These are phyloP conservation scores for Cruciata laevipes DNA, from an alignment of 257 asterid genomes.

Conservation along the genomic window DNA sequence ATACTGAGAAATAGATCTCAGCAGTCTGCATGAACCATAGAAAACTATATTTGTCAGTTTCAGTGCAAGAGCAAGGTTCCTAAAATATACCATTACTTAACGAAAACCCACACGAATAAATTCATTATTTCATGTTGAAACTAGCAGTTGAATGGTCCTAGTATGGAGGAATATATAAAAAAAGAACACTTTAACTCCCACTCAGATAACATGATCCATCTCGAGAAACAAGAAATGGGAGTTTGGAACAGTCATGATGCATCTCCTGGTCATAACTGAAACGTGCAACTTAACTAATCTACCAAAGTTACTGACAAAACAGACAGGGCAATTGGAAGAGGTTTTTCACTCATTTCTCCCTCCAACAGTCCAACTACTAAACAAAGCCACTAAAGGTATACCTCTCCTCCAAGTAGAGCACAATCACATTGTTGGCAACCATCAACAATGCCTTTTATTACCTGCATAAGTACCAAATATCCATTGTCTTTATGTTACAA, in stretches of 20 bases:
- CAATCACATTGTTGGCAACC: constrained; percentile 91
- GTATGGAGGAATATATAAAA: too few species aligned
- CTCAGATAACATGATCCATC: too few species aligned
- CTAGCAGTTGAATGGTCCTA: too few species aligned
- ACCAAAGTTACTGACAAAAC: neutral
- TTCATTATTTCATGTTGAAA: too few species aligned
- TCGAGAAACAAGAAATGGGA: too few species aligned
- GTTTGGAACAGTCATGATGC: too few species aligned
- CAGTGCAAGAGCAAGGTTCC: neutral
- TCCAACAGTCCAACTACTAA: neutral
- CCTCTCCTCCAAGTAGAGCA: constrained; percentile 94
- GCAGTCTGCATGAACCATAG: constrained; percentile 66
- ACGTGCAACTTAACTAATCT: neutral
- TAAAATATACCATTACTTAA: neutral
- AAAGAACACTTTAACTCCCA: too few species aligned
- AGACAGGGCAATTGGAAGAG: neutral
- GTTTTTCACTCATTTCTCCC: neutral
- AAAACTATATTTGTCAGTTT: constrained; percentile 5
- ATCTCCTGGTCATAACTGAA: too few species aligned
- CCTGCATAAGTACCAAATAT: constrained; percentile 54
- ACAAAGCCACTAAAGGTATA: constrained; percentile 19
- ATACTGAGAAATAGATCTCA: constrained; percentile 70
- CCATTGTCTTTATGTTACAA: too few species aligned
- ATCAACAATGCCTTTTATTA: constrained; percentile 83
- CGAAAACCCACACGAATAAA: too few species aligned